Percentiles rank a stretch among this genome's conserved stretches.
phyloP scores from a whole-genome alignment of 352 stramenopile genomes.

The Phytopythium mirpurense region DNA sequence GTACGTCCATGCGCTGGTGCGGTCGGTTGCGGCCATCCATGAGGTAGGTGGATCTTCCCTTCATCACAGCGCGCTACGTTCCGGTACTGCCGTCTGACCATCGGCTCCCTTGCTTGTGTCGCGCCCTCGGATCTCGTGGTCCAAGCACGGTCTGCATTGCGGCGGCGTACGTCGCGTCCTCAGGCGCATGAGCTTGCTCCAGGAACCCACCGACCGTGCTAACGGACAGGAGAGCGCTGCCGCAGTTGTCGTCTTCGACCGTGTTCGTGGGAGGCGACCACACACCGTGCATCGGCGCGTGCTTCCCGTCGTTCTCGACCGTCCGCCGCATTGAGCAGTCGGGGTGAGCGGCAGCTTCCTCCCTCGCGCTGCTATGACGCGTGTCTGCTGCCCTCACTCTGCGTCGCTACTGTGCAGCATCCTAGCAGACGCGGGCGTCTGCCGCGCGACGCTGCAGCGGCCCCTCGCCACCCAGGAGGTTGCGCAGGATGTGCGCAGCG shows the following conservation, averaged over 20 bases:
- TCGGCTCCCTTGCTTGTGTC: neutral
- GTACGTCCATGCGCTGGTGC: slow-evolving; percentile 24
- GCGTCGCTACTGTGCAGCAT: slow-evolving; percentile 9
- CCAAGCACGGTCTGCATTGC: neutral
- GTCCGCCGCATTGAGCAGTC: slow-evolving; percentile 14
- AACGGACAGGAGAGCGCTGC: too few relatives aligned
- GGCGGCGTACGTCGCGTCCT: neutral
- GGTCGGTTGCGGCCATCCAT: slow-evolving; percentile 24
- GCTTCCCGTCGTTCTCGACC: slow-evolving; percentile 29
- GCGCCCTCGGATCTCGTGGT: neutral
- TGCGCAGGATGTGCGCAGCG: slow-evolving; percentile 38
- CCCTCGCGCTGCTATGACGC: too few relatives aligned
- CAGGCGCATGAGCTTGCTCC: neutral
- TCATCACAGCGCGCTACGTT: too few relatives aligned
- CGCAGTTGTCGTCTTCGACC: slow-evolving; percentile 36
- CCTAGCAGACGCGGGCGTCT: slow-evolving; percentile 24
- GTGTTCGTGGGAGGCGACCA: slow-evolving; percentile 32
- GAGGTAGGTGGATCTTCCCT: slow-evolving; percentile 18
- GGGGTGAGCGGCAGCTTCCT: neutral
- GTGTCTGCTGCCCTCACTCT: too few relatives aligned
- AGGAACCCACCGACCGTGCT: too few relatives aligned
- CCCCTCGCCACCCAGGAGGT: slow-evolving; percentile 6
- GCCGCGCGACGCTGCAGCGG: slow-evolving; percentile 19
- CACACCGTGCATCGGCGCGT: slow-evolving; percentile 26
- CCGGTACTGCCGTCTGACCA: too few relatives aligned